Percentiles rank a stretch among this genome's conserved stretches.
These are phyloP conservation scores for Closterium sp. DNA, from an alignment of 139 green algal species.

Conservation along the genomic window DNA sequence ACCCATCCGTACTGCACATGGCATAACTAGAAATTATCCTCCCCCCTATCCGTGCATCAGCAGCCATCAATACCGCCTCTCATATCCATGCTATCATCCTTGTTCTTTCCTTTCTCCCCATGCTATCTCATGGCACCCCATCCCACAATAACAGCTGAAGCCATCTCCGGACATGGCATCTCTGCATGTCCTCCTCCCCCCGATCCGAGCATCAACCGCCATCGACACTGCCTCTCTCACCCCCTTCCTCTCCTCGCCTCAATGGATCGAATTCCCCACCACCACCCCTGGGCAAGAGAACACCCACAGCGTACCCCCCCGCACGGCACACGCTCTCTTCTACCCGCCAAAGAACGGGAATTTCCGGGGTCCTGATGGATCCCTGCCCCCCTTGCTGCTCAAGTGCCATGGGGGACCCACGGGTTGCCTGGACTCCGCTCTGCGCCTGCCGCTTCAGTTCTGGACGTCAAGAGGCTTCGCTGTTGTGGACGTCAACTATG, in stretches of 20 bases:
- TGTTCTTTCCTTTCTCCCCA: not conserved
- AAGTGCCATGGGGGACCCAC: constrained; percentile 71
- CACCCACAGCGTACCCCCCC: not conserved
- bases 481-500: constrained; percentile 77
- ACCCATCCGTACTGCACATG: too few species aligned
- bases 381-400: constrained; percentile 63
- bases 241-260: constrained; percentile 59
- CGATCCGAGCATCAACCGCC: not conserved
- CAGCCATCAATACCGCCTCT: too few species aligned
- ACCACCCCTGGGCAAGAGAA: not conserved
- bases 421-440: constrained; percentile 45
- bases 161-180: not conserved
- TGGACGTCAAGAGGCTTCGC: constrained; percentile 70
- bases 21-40: too few species aligned
- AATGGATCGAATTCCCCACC: constrained; percentile 64
- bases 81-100: too few species aligned
- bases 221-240: constrained; percentile 26
- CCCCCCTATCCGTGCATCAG: too few species aligned
- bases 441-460: constrained; percentile 66
- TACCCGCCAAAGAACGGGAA: constrained; percentile 69
- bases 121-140: not conserved
- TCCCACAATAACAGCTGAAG: not conserved
- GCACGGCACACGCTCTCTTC: constrained; percentile 66
- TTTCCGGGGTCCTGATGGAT: constrained; percentile 50
- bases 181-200: not conserved